phyloP scores from a whole-genome alignment of 495 filamentous ascomycete genomes.

The Evernia prunastri region DNA sequence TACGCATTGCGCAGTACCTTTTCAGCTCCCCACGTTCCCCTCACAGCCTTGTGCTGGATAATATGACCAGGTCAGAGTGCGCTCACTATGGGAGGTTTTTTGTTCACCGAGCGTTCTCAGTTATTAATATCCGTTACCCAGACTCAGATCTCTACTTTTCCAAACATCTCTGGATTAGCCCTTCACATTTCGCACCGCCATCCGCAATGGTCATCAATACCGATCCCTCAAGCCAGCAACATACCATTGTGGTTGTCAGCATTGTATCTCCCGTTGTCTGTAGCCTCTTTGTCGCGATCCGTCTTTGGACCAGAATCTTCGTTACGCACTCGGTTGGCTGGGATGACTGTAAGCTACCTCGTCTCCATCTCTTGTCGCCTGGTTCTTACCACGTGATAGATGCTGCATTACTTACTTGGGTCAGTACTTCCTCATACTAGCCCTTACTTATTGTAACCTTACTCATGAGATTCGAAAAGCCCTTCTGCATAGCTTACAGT shows the following conservation, averaged over 20 bases:
- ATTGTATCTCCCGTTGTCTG: slow-evolving; percentile 21
- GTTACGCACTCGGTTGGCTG: slow-evolving; percentile 21
- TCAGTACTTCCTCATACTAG: neutral
- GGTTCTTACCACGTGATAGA: slow-evolving; percentile 18
- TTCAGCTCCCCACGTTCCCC: neutral
- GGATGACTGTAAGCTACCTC: slow-evolving; percentile 26
- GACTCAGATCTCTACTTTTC: neutral
- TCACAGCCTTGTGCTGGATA: neutral
- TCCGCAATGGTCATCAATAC: neutral
- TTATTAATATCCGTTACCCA: neutral
- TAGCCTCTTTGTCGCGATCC: slow-evolving; percentile 23
- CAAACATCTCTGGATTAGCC: neutral
- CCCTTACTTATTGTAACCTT: neutral
- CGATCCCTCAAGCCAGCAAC: slow-evolving; percentile 3
- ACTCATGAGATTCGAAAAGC: slow-evolving; percentile 11
- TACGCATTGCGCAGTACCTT: neutral
- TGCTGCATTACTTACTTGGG: slow-evolving; percentile 18
- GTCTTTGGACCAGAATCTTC: slow-evolving; percentile 22
- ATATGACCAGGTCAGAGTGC: neutral
- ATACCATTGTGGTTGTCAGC: slow-evolving; percentile 18
- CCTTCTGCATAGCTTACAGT: slow-evolving; percentile 25
- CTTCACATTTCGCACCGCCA: neutral
- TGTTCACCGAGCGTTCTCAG: neutral
- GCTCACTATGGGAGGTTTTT: neutral
- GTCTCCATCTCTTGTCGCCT: neutral